Evolutionary conservation across 176 grass and related monocot species (phyloP), one percentile per base, ranked within the genome.

Genomic region (Alopecurus myosuroides): DNA sequence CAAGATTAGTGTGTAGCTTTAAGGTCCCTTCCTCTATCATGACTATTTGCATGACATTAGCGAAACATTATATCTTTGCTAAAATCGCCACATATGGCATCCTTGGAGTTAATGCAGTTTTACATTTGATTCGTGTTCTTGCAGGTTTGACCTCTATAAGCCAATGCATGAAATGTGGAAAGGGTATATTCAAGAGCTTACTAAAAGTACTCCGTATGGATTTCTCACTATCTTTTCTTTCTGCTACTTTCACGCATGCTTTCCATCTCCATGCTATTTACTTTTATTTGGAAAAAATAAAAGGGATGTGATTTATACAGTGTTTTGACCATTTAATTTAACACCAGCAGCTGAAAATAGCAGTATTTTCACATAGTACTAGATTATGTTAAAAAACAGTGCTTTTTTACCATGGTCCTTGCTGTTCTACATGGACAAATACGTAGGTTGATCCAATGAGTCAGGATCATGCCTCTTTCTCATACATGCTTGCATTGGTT

Each of bases 121-220:
- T 82, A 58, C 15, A 35, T 85, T 46, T 58, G 26, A 18, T 57
- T 79, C 52, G 71, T 81, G 33, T 45, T 74, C 30, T 79, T 93
- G 53, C 86, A 98, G 93, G 52, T 98, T 90, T 89, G 88, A 95
- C 51, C 88, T 91, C 42, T 94, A 94, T 80, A 89, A 87, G 81
- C 88, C 89, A 88, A 94, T 98, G 93, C 87, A 95, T 92, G 93
- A 91, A 72, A 90, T 90, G 87, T 98, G 96, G 93, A 95, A 95
- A 74, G 85, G 69, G 8, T 92, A 98, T 67, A 94, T 94, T 19
- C 71, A 9, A 65, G 77, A 93, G 81, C 92, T 97, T 67, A 71
- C 79, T 15, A 89, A 90, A 88, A 86, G 77, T 28, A 78, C 67
- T 4, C 74, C 81, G 92, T 94, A 74, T 36, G 80, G 20, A 82